A percentile compares a stretch with the other conserved stretches of the same genome.
Evolutionary conservation across 192 early-diverging fungal genomes (phyloP).

Genomic region (Entomortierella chlamydospora): DNA sequence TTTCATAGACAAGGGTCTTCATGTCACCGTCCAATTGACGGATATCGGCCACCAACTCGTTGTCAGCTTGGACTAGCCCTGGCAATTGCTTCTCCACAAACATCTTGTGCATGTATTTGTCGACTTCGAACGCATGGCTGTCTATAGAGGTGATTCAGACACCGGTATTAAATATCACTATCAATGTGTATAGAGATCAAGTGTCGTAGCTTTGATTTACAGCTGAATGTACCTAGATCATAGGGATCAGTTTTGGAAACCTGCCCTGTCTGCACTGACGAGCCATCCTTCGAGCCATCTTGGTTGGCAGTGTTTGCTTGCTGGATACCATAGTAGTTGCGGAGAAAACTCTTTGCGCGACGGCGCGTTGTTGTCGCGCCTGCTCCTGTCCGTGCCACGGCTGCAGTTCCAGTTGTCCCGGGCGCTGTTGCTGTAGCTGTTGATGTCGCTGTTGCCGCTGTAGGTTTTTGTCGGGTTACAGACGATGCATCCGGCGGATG

Average conservation of each 20-base stretch:
- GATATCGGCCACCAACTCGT: slow-evolving; percentile 83
- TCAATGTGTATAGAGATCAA: no score
- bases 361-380: slow-evolving; percentile 32
- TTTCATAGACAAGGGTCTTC: slow-evolving; percentile 98
- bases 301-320: slow-evolving; percentile 26
- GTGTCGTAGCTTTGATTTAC: no score
- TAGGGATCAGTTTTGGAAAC: slow-evolving; percentile 66
- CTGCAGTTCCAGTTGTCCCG: background rate
- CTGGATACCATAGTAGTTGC: slow-evolving; percentile 63
- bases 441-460: background rate
- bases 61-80: slow-evolving; percentile 80
- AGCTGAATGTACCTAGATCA: slow-evolving; percentile 70
- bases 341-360: slow-evolving; percentile 64
- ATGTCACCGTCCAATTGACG: slow-evolving; percentile 94
- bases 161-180: background rate
- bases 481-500: slow-evolving; percentile 16
- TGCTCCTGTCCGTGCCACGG: slow-evolving; percentile 5
- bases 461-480: background rate
- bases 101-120: slow-evolving; percentile 82
- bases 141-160: slow-evolving; percentile 54
- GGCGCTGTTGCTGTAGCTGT: slow-evolving; percentile 3
- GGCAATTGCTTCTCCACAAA: slow-evolving; percentile 74
- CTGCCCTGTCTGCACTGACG: slow-evolving; percentile 48
- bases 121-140: slow-evolving; percentile 75
- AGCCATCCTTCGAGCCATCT: slow-evolving; percentile 18